Base-by-base conservation (phyloP, 257 asterid genomes). In the Nicotiana benthamiana region DNA sequence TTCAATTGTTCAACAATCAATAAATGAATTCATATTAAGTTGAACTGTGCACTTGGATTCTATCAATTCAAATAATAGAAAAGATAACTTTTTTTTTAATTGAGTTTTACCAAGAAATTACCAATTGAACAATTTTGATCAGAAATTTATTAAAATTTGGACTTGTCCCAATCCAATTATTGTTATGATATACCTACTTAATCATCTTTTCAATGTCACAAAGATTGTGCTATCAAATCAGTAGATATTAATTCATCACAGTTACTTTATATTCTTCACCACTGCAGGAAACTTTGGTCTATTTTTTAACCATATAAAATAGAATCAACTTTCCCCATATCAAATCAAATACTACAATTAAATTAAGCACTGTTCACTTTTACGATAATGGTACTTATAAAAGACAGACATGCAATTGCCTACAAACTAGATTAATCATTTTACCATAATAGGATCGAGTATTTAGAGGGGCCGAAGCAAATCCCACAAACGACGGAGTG, bases 151-250 rank as follows among this genome's bases (percentile, higher is more conserved):
- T 32, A 32, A 32, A 32, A 32, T 5, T 40, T 40, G 3, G 2
- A 40, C 48, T 40, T 40, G 48, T 68, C 15, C 13, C 7, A 20
- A 22, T 70, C 0, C 36, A 70, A 68, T 24, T 70, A 51, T 43
- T 70, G 59, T 3, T 43, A 22, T 70, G 77, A 70, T 36, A 9
- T 9, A 74, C 79, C 79, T 74, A 74, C 62, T 74, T 7, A 26
- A 74, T 74, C 62, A 48, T 48, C 34, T 48, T 74, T 74, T 2
- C 22, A 51, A 15, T 74, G n/a, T 48, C 26, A 51, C 26, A 74
- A 40, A 74, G 79, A 74, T 74, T 74, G 43, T 27, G 61, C 46
- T 48, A 74, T 74, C 9, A 74, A 61, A 8, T 74, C 79, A 51
- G 17, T 26, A 48, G 26, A 74, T 48, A 48, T 27, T 40, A 40